Conservation (phyloP, 1,284 basidiomycete genomes). For the Chalciporus sp. region DNA sequence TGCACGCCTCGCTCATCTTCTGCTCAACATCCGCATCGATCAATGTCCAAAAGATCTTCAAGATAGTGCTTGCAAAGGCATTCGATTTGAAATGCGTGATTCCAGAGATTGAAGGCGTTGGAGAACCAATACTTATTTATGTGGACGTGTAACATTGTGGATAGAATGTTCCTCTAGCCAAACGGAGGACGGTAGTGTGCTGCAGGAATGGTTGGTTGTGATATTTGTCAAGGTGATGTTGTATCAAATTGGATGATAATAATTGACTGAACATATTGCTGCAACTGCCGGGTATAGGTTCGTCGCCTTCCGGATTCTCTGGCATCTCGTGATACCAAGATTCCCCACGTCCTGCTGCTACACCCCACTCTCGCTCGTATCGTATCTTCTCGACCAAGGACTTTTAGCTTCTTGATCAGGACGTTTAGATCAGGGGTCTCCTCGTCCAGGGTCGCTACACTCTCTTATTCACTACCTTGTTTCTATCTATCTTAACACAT, state of each 20-base stretch:
- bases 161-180: constrained; percentile 27
- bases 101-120: constrained; percentile 93
- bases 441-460: constrained; percentile 16
- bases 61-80: constrained; percentile 90
- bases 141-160: constrained; percentile 72
- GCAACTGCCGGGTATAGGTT: constrained; percentile 24
- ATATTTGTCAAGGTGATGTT: constrained; percentile 32
- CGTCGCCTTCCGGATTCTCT: constrained; percentile 27
- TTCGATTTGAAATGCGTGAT: constrained; percentile 95
- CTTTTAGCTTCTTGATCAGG: constrained; percentile 20
- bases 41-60: constrained; percentile 99
- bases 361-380: constrained; percentile 5
- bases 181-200: constrained; percentile 18
- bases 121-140: constrained; percentile 91
- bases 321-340: constrained; percentile 36
- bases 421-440: constrained; percentile 22
- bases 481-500: constrained; percentile 28
- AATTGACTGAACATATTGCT: constrained; percentile 19
- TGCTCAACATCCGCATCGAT: constrained; percentile 97
- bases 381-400: constrained; percentile 23
- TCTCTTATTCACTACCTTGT: constrained; percentile 19
- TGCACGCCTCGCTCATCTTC: constrained; percentile 98
- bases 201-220: constrained; percentile 12
- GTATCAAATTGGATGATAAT: constrained; percentile 20
- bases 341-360: constrained; percentile 13